Conservation (phyloP, 805 yeast species). For the Scheffersomyces ergatensis region DNA sequence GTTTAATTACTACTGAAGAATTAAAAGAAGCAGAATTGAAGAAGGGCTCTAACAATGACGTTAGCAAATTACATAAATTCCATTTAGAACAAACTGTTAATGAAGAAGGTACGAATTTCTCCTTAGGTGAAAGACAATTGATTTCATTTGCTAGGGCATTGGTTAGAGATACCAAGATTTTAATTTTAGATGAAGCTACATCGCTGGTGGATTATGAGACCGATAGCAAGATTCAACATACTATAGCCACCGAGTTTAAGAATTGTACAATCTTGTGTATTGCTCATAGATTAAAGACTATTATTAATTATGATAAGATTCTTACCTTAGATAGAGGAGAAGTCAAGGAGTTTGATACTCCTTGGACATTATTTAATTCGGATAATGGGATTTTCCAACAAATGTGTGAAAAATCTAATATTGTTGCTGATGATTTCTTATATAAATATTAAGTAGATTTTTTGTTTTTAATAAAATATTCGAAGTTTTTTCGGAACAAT, state of each 20-base stretch:
- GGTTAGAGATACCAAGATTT: conserved; percentile 33
- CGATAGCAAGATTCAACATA: conserved; percentile 32
- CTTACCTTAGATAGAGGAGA: conserved; percentile 33
- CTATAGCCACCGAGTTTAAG: conserved; percentile 28
- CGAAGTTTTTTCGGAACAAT: too few relatives aligned
- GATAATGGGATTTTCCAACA: conserved; percentile 25
- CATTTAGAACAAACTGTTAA: conserved; percentile 36
- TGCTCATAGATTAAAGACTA: conserved; percentile 39
- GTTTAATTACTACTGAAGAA: conserved; percentile 37
- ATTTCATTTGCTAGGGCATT: conserved; percentile 37
- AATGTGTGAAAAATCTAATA: conserved; percentile 38
- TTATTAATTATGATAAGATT: conserved; percentile 32
- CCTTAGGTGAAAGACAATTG: conserved; percentile 39
- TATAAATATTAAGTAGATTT: neutral
- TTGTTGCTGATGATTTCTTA: conserved; percentile 25
- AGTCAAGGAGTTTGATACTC: conserved; percentile 32
- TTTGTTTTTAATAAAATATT: neutral
- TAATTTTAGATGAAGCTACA: conserved; percentile 40
- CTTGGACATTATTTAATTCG: conserved; percentile 25
- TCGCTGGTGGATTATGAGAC: conserved; percentile 39
- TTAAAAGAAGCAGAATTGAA: conserved; percentile 15
- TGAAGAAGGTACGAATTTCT: conserved; percentile 34
- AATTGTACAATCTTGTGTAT: conserved; percentile 36
- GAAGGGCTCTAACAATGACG: neutral
- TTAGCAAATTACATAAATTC: conserved; percentile 27